A percentile compares a stretch with the other conserved stretches of the same genome.
Conservation (phyloP, 2,329 filamentous ascomycete species). For the Pseudocercospora macadamiae region DNA sequence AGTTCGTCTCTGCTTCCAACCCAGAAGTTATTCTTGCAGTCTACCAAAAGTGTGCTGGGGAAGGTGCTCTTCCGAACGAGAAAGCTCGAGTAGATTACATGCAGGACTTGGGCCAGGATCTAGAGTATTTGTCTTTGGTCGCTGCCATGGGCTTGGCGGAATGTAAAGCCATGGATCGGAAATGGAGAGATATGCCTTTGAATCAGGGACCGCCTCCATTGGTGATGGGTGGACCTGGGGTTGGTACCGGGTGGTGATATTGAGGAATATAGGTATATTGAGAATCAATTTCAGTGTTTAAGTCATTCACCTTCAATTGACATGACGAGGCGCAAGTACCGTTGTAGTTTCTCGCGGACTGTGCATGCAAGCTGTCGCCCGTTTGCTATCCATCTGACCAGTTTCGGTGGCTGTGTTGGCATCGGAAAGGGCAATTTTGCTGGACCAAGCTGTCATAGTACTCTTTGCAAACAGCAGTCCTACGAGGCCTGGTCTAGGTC, state of each 20-base stretch:
- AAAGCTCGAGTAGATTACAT: background rate
- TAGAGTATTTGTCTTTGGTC: background rate
- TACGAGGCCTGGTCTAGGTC: no score
- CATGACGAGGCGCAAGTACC: no score
- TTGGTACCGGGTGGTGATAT: background rate
- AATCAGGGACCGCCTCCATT: background rate
- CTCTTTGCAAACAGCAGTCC: no score
- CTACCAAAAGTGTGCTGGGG: no score
- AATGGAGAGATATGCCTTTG: background rate
- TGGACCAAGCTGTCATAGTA: no score
- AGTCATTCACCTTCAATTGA: no score
- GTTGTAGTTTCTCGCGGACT: no score
- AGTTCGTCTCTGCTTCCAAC: background rate
- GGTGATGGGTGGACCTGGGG: background rate
- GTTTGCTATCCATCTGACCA: no score
- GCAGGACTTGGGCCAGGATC: background rate
- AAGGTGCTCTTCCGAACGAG: background rate
- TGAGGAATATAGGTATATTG: background rate
- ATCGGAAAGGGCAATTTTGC: no score
- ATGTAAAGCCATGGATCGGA: background rate
- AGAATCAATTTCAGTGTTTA: background rate
- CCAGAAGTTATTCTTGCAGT: no score
- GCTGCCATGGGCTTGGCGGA: background rate
- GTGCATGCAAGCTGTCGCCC: no score
- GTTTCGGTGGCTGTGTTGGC: no score